These are phyloP conservation scores for Kalmanozyma brasiliensis DNA, from an alignment of 1,284 basidiomycete species.

Conservation along the genomic window DNA sequence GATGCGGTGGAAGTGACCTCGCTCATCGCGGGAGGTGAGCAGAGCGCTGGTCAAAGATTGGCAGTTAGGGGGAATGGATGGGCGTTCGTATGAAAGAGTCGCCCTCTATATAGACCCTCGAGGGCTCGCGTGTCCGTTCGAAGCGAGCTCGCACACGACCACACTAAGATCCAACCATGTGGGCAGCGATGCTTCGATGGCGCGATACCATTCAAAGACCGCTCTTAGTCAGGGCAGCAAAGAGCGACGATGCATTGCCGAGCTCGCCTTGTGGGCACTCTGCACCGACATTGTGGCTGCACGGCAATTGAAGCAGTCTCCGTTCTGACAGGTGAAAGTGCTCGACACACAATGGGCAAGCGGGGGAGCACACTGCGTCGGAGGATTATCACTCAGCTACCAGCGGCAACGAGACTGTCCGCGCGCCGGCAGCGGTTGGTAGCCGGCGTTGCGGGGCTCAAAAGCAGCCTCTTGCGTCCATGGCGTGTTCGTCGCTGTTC, in stretches of 20 bases:
- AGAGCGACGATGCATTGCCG: slow-evolving; percentile 6
- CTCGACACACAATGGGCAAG: too few species aligned
- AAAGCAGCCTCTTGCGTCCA: not conserved
- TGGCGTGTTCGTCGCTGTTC: not conserved
- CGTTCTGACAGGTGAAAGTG: too few species aligned
- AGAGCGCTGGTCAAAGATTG: not conserved
- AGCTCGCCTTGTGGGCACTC: slow-evolving; percentile 7
- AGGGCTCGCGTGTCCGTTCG: not conserved
- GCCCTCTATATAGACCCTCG: not conserved
- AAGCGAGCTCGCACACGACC: not conserved
- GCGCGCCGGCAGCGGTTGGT: not conserved
- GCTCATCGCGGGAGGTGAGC: slow-evolving; percentile 11
- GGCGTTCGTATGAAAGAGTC: too few species aligned
- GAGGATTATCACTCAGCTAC: not conserved
- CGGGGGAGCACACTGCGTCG: not conserved
- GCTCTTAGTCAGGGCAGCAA: slow-evolving; percentile 18
- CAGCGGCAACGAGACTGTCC: not conserved
- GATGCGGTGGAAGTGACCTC: slow-evolving; percentile 15
- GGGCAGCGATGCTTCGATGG: not conserved
- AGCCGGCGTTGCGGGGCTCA: not conserved
- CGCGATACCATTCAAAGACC: not conserved
- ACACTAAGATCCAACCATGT: not conserved
- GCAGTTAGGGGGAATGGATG: not conserved
- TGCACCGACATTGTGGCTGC: not conserved
- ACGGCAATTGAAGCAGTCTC: too few species aligned